phyloP scores from a whole-genome alignment of 1,139 yeast species.

The Tardiomyces depauwii region DNA sequence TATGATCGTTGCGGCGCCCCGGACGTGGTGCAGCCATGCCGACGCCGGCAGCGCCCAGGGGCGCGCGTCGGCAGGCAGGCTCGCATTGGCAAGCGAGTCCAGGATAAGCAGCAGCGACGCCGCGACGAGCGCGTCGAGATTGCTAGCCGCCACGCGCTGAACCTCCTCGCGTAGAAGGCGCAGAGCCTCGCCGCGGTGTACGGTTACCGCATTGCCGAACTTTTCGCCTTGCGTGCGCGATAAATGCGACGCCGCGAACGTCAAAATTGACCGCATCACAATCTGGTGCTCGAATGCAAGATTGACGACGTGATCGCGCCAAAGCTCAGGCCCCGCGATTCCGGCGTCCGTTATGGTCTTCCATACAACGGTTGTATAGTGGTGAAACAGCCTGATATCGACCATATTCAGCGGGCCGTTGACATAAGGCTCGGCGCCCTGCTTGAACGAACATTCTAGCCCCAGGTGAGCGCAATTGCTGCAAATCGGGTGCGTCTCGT shows the following conservation, averaged over 20 bases:
- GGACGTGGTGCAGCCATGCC: constrained; percentile 95
- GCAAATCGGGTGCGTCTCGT: constrained; percentile 74
- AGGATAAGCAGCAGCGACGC: constrained; percentile 79
- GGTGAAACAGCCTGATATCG: constrained; percentile 75
- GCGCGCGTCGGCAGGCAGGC: constrained; percentile 40
- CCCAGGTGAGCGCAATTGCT: constrained; percentile 68
- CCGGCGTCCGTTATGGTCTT: constrained; percentile 86
- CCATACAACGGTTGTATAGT: constrained; percentile 76
- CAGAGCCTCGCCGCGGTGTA: constrained; percentile 81
- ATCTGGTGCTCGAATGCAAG: constrained; percentile 83
- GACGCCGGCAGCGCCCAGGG: constrained; percentile 63
- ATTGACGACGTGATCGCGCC: constrained; percentile 82
- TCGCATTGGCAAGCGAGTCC: constrained; percentile 91
- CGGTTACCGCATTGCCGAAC: constrained; percentile 54
- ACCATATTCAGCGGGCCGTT: constrained; percentile 44
- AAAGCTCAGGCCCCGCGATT: constrained; percentile 72
- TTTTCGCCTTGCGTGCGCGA: constrained; percentile 38
- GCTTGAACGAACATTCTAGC: constrained; percentile 44
- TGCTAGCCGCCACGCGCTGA: constrained; percentile 66
- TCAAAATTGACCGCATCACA: constrained; percentile 81
- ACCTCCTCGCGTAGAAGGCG: constrained; percentile 76
- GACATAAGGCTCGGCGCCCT: constrained; percentile 5
- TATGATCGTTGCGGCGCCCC: constrained; percentile 90
- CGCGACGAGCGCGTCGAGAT: constrained; percentile 88
- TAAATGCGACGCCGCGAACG: constrained; percentile 86